Base-by-base conservation (phyloP, 192 early-diverging fungal species). In the Podila epicladia region DNA sequence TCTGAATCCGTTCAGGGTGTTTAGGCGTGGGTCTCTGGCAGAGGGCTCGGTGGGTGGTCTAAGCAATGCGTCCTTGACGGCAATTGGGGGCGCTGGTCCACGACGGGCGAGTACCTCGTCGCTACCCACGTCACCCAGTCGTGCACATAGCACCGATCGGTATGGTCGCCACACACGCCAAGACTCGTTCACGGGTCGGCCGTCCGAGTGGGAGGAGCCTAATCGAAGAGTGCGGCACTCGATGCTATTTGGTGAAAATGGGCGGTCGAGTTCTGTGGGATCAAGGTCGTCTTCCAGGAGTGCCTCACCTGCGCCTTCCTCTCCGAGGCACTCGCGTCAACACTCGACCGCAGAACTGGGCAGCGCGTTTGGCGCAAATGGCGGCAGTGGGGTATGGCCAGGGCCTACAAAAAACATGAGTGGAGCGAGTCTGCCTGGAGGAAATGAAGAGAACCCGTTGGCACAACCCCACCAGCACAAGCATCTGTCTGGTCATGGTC, bases 201-300 rank as follows among this genome's bases (percentile, higher is more conserved):
- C 77, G 19, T 80, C 77, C 20, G 77, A 80, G 37, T 80, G 77
- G 77, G 77, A 73, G 2, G 77, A 69, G 1, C 70, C 77, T 32
- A 66, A 48, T 22, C 60, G 77, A n/a, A 64, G 72, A 31, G 33
- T 50, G 62, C 53, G 65, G 20, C 77, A 80, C 35, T 80, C 77
- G 15, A 80, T 72, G 66, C 57, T 66, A 28, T 80, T 80, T 73
- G 71, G 71, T 20, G 62, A 80, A 15, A 45, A 31, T 29, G 77
- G 66, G 12, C 62, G 65, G 26, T 67, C 75, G 0, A 55, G 29
- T 29, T 65, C 74, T 35, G 67, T 31, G 9, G 48, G 58, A 35
- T 70, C 68, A 5, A 19, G 48, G 8, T 15, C 26, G 4, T 70
- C 68, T 0, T 70, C 68, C 19, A 62, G 58, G 48, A 32, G 26